A percentile compares a stretch with the other conserved stretches of the same genome.
Conservation (phyloP, 352 stramenopile genomes). For the Globisporangium okanoganense region DNA sequence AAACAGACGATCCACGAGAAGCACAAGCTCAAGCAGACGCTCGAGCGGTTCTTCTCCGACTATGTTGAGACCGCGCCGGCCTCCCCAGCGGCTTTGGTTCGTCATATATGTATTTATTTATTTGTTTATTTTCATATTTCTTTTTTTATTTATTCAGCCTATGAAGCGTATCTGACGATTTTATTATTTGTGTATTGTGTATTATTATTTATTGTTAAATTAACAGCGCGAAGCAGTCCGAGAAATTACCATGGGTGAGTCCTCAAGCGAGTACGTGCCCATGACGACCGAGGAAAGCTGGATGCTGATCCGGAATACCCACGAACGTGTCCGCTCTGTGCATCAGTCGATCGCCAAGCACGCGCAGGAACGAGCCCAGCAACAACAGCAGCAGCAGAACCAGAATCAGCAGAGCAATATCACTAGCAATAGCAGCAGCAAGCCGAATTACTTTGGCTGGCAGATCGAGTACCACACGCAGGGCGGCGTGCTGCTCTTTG, state of each 20-base stretch:
- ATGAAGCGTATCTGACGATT: too few relatives aligned
- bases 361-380: not conserved
- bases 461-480: conserved; percentile 19
- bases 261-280: not conserved
- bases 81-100: not conserved
- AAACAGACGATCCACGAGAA: conserved; percentile 30
- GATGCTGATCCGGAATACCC: conserved; percentile 18
- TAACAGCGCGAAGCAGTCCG: conserved; percentile 1
- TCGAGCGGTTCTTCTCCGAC: conserved; percentile 27
- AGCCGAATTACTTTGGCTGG: conserved; percentile 26
- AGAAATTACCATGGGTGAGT: not conserved
- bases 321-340: conserved; percentile 13
- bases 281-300: conserved; percentile 19
- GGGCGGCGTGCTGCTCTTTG: conserved; percentile 34
- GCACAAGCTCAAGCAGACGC: conserved; percentile 28
- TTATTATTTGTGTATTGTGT: not conserved
- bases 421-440: too few relatives aligned
- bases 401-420: too few relatives aligned
- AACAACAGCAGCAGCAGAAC: not conserved
- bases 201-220: not conserved
- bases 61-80: conserved; percentile 9
- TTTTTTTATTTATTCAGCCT: too few relatives aligned
- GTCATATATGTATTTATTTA: not conserved
- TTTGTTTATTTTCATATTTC: too few relatives aligned
- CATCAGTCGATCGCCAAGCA: conserved; percentile 13